phyloP scores from a whole-genome alignment of 148 eudicot genomes.

The Rhododendron mucronatum region DNA sequence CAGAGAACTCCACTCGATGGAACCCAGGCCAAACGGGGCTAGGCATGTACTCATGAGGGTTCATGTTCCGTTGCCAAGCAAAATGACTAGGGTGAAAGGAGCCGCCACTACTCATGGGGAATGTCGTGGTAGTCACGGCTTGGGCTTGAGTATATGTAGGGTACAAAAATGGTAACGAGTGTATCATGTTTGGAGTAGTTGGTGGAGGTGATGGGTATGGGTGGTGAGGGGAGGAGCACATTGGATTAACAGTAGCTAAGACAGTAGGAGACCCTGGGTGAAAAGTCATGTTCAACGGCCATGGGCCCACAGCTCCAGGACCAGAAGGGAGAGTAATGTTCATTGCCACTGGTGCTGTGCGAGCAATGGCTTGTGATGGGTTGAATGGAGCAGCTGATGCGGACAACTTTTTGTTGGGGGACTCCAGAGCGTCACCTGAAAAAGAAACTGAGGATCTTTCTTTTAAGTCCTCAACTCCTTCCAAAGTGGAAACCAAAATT shows the following conservation, averaged over 20 bases:
- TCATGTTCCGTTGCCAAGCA: slow-evolving; percentile 74
- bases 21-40: slow-evolving; percentile 62
- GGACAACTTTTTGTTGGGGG: slow-evolving; percentile 70
- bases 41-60: slow-evolving; percentile 50
- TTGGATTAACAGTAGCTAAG: slow-evolving; percentile 45
- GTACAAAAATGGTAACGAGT: slow-evolving; percentile 73
- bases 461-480: slow-evolving; percentile 45
- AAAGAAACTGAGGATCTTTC: slow-evolving; percentile 43
- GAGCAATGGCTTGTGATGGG: slow-evolving; percentile 51
- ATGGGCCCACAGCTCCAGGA: slow-evolving; percentile 63
- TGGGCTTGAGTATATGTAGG: slow-evolving; percentile 81
- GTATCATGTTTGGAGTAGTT: slow-evolving; percentile 84
- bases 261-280: slow-evolving; percentile 59
- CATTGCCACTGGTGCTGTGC: slow-evolving; percentile 53
- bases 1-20: slow-evolving; percentile 66
- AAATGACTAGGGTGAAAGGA: slow-evolving; percentile 70
- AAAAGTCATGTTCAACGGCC: slow-evolving; percentile 81
- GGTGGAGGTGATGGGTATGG: slow-evolving; percentile 84
- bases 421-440: slow-evolving; percentile 48
- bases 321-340: slow-evolving; percentile 59
- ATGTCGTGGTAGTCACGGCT: slow-evolving; percentile 52
- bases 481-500: slow-evolving; percentile 19
- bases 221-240: slow-evolving; percentile 77
- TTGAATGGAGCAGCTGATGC: slow-evolving; percentile 92
- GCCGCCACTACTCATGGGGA: slow-evolving; percentile 42